Percentiles rank a stretch among this genome's conserved stretches.
These are phyloP conservation scores for Sporobolomyces pararoseus DNA, from an alignment of 768 basidiomycete species.

Conservation along the genomic window DNA sequence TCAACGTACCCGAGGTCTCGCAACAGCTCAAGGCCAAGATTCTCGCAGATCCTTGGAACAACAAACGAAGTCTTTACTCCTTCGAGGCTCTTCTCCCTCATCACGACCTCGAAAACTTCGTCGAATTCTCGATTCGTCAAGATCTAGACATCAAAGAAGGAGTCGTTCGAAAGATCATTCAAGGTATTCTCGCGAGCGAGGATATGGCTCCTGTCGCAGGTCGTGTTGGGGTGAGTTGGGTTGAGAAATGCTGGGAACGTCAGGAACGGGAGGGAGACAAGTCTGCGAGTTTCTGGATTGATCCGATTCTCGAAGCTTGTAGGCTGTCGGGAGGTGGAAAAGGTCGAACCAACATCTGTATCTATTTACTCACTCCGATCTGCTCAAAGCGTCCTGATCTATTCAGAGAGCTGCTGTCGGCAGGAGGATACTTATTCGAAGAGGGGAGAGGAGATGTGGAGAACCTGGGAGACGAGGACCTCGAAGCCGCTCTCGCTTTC, in stretches of 20 bases:
- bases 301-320: constrained; percentile 18
- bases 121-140: not conserved
- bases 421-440: constrained; percentile 11
- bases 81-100: constrained; percentile 20
- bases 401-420: constrained; percentile 12
- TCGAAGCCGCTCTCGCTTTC: constrained; percentile 28
- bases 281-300: constrained; percentile 16
- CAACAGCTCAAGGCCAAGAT: constrained; percentile 18
- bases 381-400: constrained; percentile 7
- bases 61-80: constrained; percentile 22
- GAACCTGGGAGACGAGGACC: constrained; percentile 8
- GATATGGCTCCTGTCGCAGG: constrained; percentile 35
- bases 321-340: not conserved
- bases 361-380: constrained; percentile 24
- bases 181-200: constrained; percentile 30
- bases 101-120: constrained; percentile 10
- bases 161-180: constrained; percentile 11
- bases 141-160: not conserved
- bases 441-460: not conserved
- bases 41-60: constrained; percentile 32
- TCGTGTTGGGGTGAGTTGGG: constrained; percentile 21
- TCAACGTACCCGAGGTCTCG: constrained; percentile 15
- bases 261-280: too few relatives aligned
- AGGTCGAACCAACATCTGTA: constrained; percentile 15
- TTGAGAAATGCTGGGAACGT: constrained; percentile 25